Evolutionary conservation across 257 asterid species (phyloP).

Genomic region (Scutellaria barbata): DNA sequence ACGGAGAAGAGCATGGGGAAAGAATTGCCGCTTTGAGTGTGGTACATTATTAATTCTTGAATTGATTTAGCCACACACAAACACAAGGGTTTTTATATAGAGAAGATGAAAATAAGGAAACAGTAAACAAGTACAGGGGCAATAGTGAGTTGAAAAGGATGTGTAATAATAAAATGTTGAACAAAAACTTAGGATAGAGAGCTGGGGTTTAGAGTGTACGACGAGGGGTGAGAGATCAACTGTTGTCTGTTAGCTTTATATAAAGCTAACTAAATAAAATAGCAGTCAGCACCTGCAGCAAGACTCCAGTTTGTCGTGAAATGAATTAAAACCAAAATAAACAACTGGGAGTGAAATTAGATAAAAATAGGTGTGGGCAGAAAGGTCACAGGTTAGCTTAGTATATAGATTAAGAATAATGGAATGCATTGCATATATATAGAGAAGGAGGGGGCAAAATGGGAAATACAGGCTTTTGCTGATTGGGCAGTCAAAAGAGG

Average conservation of each 20-base stretch:
- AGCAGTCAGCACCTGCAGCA: slow-evolving; percentile 53
- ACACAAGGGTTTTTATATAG: neutral
- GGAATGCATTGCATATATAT: slow-evolving; percentile 27
- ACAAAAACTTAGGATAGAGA: slow-evolving; percentile 48
- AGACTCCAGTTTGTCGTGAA: slow-evolving; percentile 55
- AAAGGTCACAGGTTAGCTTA: no score
- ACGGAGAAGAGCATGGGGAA: slow-evolving; percentile 70
- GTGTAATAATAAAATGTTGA: slow-evolving; percentile 57
- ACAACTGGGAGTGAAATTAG: slow-evolving; percentile 42
- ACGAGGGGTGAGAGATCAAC: slow-evolving; percentile 8
- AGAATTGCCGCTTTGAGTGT: slow-evolving; percentile 48
- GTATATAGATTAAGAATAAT: slow-evolving; percentile 36
- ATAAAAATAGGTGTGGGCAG: slow-evolving; percentile 37
- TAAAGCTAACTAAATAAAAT: slow-evolving; percentile 46
- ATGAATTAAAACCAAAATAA: slow-evolving; percentile 21
- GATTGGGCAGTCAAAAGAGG: slow-evolving; percentile 80
- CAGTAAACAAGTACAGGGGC: slow-evolving; percentile 30
- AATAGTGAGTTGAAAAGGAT: slow-evolving; percentile 57
- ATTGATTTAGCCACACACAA: neutral
- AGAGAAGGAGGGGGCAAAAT: neutral
- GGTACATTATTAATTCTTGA: slow-evolving; percentile 36
- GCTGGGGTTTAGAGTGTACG: slow-evolving; percentile 20
- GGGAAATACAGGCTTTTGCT: slow-evolving; percentile 11
- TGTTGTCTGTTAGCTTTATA: slow-evolving; percentile 47
- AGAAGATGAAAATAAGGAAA: neutral